Base-by-base conservation (phyloP, 257 asterid species). In the Petunia axillaris region DNA sequence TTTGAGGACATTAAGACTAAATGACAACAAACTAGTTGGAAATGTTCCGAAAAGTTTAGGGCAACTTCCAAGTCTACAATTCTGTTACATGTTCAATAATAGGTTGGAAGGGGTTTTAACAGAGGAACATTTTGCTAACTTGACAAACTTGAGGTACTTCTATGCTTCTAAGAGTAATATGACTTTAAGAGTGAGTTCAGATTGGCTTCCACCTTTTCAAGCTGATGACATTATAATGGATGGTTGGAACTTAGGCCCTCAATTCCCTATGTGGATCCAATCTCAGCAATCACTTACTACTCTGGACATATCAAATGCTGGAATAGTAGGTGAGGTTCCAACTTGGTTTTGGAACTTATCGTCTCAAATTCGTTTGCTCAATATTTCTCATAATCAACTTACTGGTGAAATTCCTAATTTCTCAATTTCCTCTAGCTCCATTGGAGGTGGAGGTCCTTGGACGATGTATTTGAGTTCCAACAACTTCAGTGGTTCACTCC, bases 71-170 rank as follows among this genome's bases (percentile, higher is more conserved):
- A 86, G 54, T 52, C 55, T 88, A 4, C 14, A 15, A 13, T 50
- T 35, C 78, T 73, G 78, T 73, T 73, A 10, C 0, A 0, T 16
- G 6, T 83, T 13, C 0, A 6, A 35, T 41, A 84, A 86, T 77
- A 81, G 4, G 81, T 10, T 86, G 25, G 80, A 73, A 81, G 91
- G 91, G n/a, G 40, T 81, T 13, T 84, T 89, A 53, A 80, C 82
- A 1, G 85, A 85, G 50, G 79, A 8, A 6, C 85, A 83, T 62
- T 82, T 89, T 54, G 76, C 62, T 16, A 81, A 83, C 58, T 86
- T 88, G 55, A 83, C 90, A 10, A 82, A 78, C 5, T 46, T 87
- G 64, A 11, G 0, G 6, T 0, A 0, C 0, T 52, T 89, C 2
- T 1, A 0, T 4, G 88, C 84, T 5, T 65, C 85, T 53, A 38